A percentile compares a stretch with the other conserved stretches of the same genome.
Evolutionary conservation across 2,329 filamentous ascomycete species (phyloP).

Genomic region (Xylaria sp.): DNA sequence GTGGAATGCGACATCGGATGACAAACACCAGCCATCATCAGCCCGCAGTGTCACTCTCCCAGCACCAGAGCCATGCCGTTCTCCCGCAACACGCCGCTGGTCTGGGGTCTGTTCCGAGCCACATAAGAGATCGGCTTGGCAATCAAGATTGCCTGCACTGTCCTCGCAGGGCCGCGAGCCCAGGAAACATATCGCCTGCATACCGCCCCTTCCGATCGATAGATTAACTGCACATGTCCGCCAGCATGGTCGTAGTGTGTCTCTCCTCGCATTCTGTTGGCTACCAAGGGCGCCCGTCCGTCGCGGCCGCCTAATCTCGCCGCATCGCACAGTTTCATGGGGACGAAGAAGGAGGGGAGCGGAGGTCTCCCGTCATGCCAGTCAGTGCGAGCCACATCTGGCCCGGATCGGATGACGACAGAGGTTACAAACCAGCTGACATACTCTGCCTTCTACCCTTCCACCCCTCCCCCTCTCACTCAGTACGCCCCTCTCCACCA

Average conservation of each 20-base stretch:
- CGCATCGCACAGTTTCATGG: conserved; percentile 28
- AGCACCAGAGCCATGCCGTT: conserved; percentile 5
- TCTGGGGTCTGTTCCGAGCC: conserved; percentile 25
- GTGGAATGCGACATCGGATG: conserved; percentile 9
- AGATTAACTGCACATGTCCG: conserved; percentile 34
- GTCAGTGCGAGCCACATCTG: conserved; percentile 11
- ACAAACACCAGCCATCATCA: conserved; percentile 18
- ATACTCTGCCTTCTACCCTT: too few species aligned
- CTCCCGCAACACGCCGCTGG: conserved; percentile 17
- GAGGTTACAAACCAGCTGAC: conserved; percentile 28
- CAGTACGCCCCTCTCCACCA: too few species aligned
- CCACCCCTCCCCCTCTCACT: too few species aligned
- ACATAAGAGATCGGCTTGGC: conserved; percentile 17
- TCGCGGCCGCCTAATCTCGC: conserved; percentile 29
- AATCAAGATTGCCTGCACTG: conserved; percentile 21
- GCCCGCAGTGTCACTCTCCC: conserved; percentile 18
- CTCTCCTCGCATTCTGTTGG: conserved; percentile 23
- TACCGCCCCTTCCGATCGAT: conserved; percentile 33
- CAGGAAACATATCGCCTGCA: conserved; percentile 25
- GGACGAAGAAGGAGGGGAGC: background rate
- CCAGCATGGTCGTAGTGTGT: conserved; percentile 15
- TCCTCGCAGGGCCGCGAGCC: conserved; percentile 8
- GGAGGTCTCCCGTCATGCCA: conserved; percentile 1
- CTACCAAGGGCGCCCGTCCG: conserved; percentile 19
- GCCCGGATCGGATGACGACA: conserved; percentile 24